A percentile compares a stretch with the other conserved stretches of the same genome.
phyloP scores from a whole-genome alignment of 805 yeast species.

The Barnettozyma pratensis region DNA sequence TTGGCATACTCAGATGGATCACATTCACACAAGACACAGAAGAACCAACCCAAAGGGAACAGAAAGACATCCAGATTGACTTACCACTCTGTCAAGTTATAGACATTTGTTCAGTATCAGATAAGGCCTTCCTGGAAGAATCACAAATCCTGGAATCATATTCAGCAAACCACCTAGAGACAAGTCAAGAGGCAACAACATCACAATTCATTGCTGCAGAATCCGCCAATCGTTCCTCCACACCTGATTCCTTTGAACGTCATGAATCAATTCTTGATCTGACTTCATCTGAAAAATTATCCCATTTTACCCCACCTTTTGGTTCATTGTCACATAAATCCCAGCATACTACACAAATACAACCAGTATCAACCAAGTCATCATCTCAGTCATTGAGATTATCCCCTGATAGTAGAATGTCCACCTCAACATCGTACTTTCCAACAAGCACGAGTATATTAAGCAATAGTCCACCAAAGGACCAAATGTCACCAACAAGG shows the following conservation, averaged over 20 bases:
- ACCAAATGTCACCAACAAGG: too few relatives aligned
- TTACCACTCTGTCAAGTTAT: background rate
- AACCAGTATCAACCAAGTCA: background rate
- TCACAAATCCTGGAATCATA: slow-evolving; percentile 7
- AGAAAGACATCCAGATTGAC: background rate
- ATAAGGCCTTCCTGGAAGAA: slow-evolving; percentile 7
- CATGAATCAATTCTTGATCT: slow-evolving; percentile 16
- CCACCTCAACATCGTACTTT: background rate
- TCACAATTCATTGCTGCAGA: too few relatives aligned
- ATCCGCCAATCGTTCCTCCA: background rate
- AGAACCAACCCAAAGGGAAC: background rate
- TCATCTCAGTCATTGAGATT: background rate
- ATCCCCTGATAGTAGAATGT: background rate
- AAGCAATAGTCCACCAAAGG: background rate
- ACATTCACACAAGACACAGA: background rate
- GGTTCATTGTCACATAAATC: background rate
- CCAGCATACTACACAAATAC: background rate
- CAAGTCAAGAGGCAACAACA: background rate
- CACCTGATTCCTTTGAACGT: slow-evolving; percentile 21
- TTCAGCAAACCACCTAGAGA: background rate
- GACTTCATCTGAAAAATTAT: slow-evolving; percentile 7
- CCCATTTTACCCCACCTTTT: background rate
- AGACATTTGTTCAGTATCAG: slow-evolving; percentile 3
- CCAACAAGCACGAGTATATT: background rate
- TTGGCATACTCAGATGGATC: background rate